Evolutionary conservation across 1,139 yeast species (phyloP).

Genomic region (Komagataea norvegica): DNA sequence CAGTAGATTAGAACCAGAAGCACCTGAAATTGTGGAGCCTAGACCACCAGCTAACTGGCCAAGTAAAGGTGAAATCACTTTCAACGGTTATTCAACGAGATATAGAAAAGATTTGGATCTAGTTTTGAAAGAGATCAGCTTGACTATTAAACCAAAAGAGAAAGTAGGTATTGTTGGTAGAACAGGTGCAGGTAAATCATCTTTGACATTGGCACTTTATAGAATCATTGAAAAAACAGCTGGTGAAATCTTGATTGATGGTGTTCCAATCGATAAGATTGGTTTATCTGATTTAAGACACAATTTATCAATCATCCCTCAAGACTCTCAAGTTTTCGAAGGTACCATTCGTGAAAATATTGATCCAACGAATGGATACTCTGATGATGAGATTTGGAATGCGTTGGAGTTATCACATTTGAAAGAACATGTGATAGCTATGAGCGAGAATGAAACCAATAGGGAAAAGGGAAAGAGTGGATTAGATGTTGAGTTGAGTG

Average conservation of each 20-base stretch:
- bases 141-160: constrained; percentile 69
- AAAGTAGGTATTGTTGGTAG: constrained; percentile 94
- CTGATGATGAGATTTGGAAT: constrained; percentile 79
- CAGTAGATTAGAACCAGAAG: constrained; percentile 70
- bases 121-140: constrained; percentile 66
- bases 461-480: constrained; percentile 64
- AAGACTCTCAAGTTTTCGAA: constrained; percentile 93
- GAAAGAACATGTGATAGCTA: constrained; percentile 62
- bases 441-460: constrained; percentile 39
- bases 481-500: constrained; percentile 40
- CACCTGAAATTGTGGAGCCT: constrained; percentile 67
- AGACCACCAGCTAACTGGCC: constrained; percentile 84
- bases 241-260: constrained; percentile 76
- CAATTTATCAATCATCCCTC: constrained; percentile 86
- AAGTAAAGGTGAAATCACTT: constrained; percentile 60
- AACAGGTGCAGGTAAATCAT: constrained; percentile 96
- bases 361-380: constrained; percentile 70
- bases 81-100: constrained; percentile 73
- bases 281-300: constrained; percentile 85
- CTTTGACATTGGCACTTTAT: constrained; percentile 83
- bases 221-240: constrained; percentile 77
- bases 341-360: constrained; percentile 85
- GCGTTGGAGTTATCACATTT: constrained; percentile 83
- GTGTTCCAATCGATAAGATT: constrained; percentile 58
- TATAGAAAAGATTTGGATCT: constrained; percentile 83